Evolutionary conservation across 306 rosid species (phyloP), one percentile per base, ranked within the genome.

Genomic region (Prunus mume): DNA sequence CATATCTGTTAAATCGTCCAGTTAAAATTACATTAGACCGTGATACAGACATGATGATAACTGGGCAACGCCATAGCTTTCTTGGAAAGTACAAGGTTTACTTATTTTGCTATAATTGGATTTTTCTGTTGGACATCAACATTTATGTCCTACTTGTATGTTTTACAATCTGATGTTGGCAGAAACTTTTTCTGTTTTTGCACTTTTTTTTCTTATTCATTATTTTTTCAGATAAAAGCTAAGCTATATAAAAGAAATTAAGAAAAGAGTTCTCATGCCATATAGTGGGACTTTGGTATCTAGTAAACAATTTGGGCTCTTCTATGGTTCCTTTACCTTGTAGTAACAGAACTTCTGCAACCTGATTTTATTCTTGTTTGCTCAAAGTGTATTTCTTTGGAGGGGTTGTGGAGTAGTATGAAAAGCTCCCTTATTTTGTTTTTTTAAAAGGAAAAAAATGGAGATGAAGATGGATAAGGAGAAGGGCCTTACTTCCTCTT

Each of bases 1-100:
- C 98, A 11, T 95, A 86, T 89, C 87, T 90, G 61, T 83, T 95
- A 82, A 90, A 85, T 87, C 89, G 80, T 47, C 93, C 93, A 2
- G 96, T 95, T 79, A 95, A 95, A 83, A 75, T 94, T 75, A 90
- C 92, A 6, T 80, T 95, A 75, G 98, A 90, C 83, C 90, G 97
- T 76, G 97, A 92, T 77, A 80, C 85, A 65, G 98, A 95, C 85
- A 95, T 95, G 97, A 90, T 89, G 96, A 88, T 87, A 74, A 66
- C 92, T 73, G 96, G 97, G 82, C 98, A 95, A 41, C 93, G 98
- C 12, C 98, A 95, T 85, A 95, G 98, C 88, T 95, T 95, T 83
- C 79, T 92, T 11, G 98, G 98, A 65, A 95, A 92, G 83, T 95
- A 95, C 82, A 90, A 95, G 98, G 97, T 93, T 76, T 45, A 32